Conservation (phyloP, 208 protist genomes). For the Leishmania tropica region DNA sequence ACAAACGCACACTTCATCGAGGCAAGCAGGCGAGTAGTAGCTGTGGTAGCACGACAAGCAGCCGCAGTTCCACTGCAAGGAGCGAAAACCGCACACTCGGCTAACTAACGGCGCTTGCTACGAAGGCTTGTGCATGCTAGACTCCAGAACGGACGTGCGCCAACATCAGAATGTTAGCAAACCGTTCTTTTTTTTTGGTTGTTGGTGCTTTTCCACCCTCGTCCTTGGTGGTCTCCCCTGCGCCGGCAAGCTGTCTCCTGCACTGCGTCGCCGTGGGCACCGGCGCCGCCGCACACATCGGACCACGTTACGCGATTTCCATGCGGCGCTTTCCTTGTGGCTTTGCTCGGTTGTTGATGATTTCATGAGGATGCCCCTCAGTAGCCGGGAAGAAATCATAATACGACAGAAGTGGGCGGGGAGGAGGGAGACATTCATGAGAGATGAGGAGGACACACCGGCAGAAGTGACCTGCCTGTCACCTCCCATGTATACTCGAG, state of each 20-base stretch:
- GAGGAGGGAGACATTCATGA: not conserved
- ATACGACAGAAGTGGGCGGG: not conserved
- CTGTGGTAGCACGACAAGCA: not conserved
- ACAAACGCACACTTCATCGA: not conserved
- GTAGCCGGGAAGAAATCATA: not conserved
- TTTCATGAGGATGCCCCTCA: not conserved
- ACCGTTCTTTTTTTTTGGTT: slow-evolving; percentile 38
- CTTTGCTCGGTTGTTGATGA: not conserved
- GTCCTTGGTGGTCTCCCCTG: slow-evolving; percentile 27
- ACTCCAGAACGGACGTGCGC: not conserved
- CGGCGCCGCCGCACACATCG: not conserved
- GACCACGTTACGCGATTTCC: not conserved
- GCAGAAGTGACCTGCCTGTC: not conserved
- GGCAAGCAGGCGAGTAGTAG: not conserved
- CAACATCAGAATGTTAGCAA: slow-evolving; percentile 74
- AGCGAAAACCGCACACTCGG: not conserved
- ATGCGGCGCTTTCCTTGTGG: not conserved
- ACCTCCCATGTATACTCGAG: not conserved
- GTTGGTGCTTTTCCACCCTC: slow-evolving; percentile 8
- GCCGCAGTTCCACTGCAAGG: not conserved
- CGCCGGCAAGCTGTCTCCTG: not conserved
- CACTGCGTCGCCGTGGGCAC: not conserved
- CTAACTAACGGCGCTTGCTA: not conserved
- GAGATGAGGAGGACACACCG: not conserved
- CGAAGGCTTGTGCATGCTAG: not conserved